Conservation (phyloP, 495 filamentous ascomycete genomes). For the Parachaetomium inaequale region DNA sequence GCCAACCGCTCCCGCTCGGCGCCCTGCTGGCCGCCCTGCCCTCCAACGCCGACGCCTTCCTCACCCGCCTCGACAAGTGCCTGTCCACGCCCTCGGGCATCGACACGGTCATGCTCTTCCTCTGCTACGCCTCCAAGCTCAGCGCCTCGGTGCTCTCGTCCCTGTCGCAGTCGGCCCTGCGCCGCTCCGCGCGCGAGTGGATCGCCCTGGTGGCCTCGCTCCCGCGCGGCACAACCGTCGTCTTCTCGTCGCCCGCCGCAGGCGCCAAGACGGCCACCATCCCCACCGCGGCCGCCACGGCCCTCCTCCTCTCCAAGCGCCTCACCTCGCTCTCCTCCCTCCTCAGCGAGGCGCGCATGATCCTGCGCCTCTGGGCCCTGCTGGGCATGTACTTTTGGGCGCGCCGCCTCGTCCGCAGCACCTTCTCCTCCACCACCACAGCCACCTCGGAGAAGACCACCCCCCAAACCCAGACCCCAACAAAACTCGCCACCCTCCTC, state of each 20-base stretch:
- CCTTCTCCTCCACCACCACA: constrained; percentile 9
- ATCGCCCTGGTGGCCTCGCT: constrained; percentile 39
- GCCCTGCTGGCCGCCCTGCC: constrained; percentile 37
- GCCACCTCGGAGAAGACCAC: constrained; percentile 15
- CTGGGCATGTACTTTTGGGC: constrained; percentile 75
- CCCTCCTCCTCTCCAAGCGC: constrained; percentile 40
- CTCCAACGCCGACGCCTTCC: constrained; percentile 44
- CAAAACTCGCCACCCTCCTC: constrained; percentile 48
- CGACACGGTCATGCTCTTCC: constrained; percentile 57
- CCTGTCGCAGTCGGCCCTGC: constrained; percentile 36
- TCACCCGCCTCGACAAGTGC: constrained; percentile 53
- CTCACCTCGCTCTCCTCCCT: constrained; percentile 50
- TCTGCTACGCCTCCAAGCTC: constrained; percentile 63
- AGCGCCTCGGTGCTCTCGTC: constrained; percentile 38
- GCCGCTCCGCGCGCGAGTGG: constrained; percentile 37
- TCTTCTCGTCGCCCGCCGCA: constrained; percentile 30
- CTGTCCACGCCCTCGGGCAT: constrained; percentile 57
- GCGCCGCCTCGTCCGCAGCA: constrained; percentile 44
- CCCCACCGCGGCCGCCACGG: constrained; percentile 41
- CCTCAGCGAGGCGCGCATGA: constrained; percentile 64
- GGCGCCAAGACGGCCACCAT: constrained; percentile 28
- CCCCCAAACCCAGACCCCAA: constrained; percentile 8
- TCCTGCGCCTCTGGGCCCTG: constrained; percentile 74
- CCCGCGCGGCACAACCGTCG: constrained; percentile 37
- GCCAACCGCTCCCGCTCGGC: constrained; percentile 26